Base-by-base conservation (phyloP, 345 rosid genomes). In the Crucihimalaya himalaica region DNA sequence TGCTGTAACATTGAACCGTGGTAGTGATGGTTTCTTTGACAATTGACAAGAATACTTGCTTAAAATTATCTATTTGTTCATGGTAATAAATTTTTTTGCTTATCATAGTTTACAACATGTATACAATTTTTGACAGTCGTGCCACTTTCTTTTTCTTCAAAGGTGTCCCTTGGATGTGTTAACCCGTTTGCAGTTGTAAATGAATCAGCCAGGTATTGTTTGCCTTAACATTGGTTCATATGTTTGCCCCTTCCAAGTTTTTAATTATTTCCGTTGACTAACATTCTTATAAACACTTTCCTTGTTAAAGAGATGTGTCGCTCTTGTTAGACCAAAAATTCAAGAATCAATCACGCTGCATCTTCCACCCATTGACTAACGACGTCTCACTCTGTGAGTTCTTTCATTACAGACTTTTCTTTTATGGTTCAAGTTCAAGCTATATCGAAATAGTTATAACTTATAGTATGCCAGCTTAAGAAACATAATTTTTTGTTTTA, bases 321-420 rank as follows among this genome's bases (percentile, higher is more conserved):
- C 85, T 94, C 32, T 71, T 94, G 86, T 80, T 94, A 84, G 97
- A 91, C 79, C 72, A 85, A 79, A 89, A 86, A 43, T 85, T 89
- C 77, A 85, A 79, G 82, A 70, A 83, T 69, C 91, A 86, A 55
- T 75, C 77, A 35, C 67, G 57, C 57, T 88, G 96, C 87, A 74
- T 94, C 80, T 94, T 94, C 84, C 98, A 94, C 70, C 98, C 96
- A 11, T 79, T 94, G 45, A 83, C 93, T 43, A 94, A 94, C 46
- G 91, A 91, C 42, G 84, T 83, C 76, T 91, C 97, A 62, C 73
- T 94, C 32, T 82, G 97, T 94, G 82, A 84, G 97, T 52, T 29
- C 29, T 28, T 60, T 48, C 11, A 13, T 70, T 29, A 19, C 45
- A 40, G 14, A 18, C 12, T 40, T 72, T 40, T 20, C 35, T 35